Base-by-base conservation (phyloP, 73 alveolate species). In the Uronychia setigera region DNA sequence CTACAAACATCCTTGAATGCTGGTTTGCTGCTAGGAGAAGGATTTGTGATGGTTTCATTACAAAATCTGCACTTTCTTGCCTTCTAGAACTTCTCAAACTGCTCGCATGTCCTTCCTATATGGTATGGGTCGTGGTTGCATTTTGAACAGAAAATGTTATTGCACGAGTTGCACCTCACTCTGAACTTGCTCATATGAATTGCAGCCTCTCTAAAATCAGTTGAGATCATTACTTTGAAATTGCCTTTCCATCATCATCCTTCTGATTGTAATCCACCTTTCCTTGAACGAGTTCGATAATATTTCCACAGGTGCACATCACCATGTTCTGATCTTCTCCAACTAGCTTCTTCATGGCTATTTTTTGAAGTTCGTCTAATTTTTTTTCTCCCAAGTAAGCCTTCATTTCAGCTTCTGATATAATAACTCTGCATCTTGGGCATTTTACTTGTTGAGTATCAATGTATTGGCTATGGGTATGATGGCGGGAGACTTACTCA, bases 41-140 rank as follows among this genome's bases (percentile, higher is more conserved):
- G 60, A 29, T 84, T 34, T 31, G 81, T 86, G 58, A 85, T 80
- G 31, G 86, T 83, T 0, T 80, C 82, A 46, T 67, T 31, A 33
- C 92, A 83, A 59, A 60, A 83, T 74, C 96, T 57, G 87, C 96
- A 92, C 57, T 88, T 88, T 25, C 87, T 76, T 11, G 90, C 86
- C 13, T 81, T 88, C 58, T 80, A 76, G 82, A 67, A 83, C 76
- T 92, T 89, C 59, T 87, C 86, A 87, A 33, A 87, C 78, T 92
- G 81, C 35, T 92, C 89, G 77, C 96, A 92, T 35, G 92, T 88
- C 74, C 88, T 92, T 77, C 96, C 96, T 35, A 83, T 29, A 67
- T 92, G 96, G 80, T 92, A 92, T 1, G 96, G 96, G 33, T 83
- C 90, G n/a, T 92, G 33, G 35, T 83, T 58, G 87, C 96, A 92